These are phyloP conservation scores for Colletotrichum sp. DNA, from an alignment of 2,329 filamentous ascomycete species.

Conservation along the genomic window DNA sequence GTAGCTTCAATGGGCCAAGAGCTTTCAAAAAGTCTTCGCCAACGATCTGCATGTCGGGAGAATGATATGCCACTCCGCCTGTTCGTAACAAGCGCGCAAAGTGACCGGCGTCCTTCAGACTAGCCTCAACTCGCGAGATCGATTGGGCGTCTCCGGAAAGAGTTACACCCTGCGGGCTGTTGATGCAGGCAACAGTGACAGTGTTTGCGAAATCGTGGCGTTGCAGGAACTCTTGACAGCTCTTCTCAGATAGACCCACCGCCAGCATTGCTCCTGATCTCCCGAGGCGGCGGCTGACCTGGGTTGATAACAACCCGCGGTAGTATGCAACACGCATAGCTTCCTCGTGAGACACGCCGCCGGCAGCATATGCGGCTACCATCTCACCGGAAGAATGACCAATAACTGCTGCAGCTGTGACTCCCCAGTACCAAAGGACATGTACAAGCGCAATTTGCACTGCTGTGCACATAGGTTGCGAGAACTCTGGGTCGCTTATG, in stretches of 20 bases:
- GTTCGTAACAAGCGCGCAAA: not conserved
- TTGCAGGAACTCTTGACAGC: not conserved
- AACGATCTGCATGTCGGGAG: not conserved
- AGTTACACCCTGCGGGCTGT: slow-evolving; percentile 56
- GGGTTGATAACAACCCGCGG: slow-evolving; percentile 20
- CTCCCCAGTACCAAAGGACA: slow-evolving; percentile 30
- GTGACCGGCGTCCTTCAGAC: slow-evolving; percentile 30
- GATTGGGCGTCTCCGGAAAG: slow-evolving; percentile 52
- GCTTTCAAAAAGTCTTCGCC: not conserved
- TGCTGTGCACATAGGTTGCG: slow-evolving; percentile 36
- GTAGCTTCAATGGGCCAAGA: not conserved
- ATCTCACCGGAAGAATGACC: slow-evolving; percentile 58
- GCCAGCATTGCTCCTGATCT: not conserved
- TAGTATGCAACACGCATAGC: slow-evolving; percentile 30
- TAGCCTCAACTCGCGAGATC: slow-evolving; percentile 38
- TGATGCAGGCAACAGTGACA: slow-evolving; percentile 44
- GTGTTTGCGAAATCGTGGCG: slow-evolving; percentile 18
- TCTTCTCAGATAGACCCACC: not conserved
- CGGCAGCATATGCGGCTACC: slow-evolving; percentile 20
- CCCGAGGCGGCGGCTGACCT: not conserved
- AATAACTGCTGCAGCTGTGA: slow-evolving; percentile 40
- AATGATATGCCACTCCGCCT: slow-evolving; percentile 12
- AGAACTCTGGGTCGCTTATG: slow-evolving; percentile 26
- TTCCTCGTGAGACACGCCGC: slow-evolving; percentile 24
- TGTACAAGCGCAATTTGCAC: slow-evolving; percentile 34